Base-by-base conservation (phyloP, 495 filamentous ascomycete species). In the Lophiostoma macrostomum region DNA sequence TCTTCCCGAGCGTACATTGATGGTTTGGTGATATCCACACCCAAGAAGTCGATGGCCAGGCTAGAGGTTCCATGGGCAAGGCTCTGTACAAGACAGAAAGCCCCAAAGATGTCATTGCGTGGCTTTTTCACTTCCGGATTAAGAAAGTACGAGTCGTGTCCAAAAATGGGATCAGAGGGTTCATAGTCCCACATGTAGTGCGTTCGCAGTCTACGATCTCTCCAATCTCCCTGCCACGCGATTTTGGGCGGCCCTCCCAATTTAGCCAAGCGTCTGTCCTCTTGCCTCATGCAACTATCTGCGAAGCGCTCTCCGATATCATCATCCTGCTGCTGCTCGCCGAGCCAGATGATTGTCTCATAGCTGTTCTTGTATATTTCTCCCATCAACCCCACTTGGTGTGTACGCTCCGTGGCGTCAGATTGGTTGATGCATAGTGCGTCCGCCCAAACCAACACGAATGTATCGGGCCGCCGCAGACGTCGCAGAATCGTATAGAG, bases 381-480 rank as follows among this genome's bases (percentile, higher is more conserved):
- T 16, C 52, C 42, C 52, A 56, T 56, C 5, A 50, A 18, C 24
- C 53, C 37, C 25, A 57, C 53, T 25, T 57, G 53, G 28, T 57
- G 53, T 24, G 35, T 46, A n/a, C 53, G 34, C 29, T 50, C 53
- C 7, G 10, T 10, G 25, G 22, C 2, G 20, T 57, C 46, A 5
- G 25, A 3, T 24, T 50, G 44, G 24, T 50, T 50, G 23, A 57
- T 57, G 30, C 44, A 50, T 13, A 57, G 25, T 6, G 44, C 44
- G 28, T 57, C 53, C 20, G 34, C 38, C 53, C 53, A 57, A 12
- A 57, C 36, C 14, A 41, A 32, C 14, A 38, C 19, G 5, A 29
- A 12, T 20, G 12, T 12, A 19, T 45, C 39, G 13, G 40, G 50
- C 19, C 29, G 38, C 23, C 50, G 25, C n/a, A 53, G 30, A 11